Base-by-base conservation (phyloP, 139 green algal species). In the Desmodesmus armatus region DNA sequence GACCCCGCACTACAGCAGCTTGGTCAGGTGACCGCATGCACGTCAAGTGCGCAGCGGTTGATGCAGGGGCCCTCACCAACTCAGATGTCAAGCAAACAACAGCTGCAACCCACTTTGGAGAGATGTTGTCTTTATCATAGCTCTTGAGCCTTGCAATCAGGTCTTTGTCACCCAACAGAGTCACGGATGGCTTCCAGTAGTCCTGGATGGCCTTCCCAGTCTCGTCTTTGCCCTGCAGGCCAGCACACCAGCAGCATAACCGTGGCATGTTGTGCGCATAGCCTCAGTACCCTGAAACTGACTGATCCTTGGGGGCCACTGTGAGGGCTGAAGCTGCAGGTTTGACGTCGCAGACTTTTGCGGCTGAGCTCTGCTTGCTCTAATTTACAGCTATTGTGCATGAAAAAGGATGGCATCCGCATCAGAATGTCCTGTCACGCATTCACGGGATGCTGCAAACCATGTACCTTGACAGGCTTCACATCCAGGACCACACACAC, bases 91-190 rank as follows among this genome's bases (percentile, higher is more conserved):
- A n/a, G n/a, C n/a, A n/a, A 74, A 23, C 15, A 74, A 17, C 35
- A 1, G 5, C 2, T 15, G 35, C 0, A 4, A 47, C 49, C 11
- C 41, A 74, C 71, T 87, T 86, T 23, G 90, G 87, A 27, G 82
- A 78, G 79, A 95, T 94, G 88, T 94, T 94, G 89, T 94, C 93
- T 91, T 96, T 97, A 86, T 97, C 94, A 78, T 94, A 97, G 39
- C 85, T 84, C 85, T 94, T 96, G 37, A 97, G 91, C 41, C 87
- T 91, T 58, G 87, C 72, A 69, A 97, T 78, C 79, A 97, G 95
- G 82, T 95, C 92, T 33, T 92, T 94, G 85, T 96, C 92, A 66
- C 93, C 93, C 80, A 96, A 77, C 19, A 96, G 87, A 6, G 41
- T 89, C 79, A 95, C 84, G 6, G 66, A 88, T 17, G 91, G 88